Evolutionary conservation across 1,139 yeast genomes (phyloP), one percentile per base, ranked within the genome.

Genomic region (Saccharomyces hybrid): DNA sequence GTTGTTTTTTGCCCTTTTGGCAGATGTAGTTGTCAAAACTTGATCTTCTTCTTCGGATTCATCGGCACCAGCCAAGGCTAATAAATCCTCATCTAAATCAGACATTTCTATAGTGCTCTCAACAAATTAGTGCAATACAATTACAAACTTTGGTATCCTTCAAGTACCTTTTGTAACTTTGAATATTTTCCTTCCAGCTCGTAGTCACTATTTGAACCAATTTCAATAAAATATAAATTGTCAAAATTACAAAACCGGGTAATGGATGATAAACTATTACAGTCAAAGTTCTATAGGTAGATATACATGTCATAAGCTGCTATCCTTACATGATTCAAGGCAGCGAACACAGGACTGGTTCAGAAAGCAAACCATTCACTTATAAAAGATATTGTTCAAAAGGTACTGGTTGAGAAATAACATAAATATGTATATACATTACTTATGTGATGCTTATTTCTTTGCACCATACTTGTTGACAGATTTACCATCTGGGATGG

Each of bases 401-500:
- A 38, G 11, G 5, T 11, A 9, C 9, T 46, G 23, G 7, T 20
- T 28, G 5, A 9, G 29, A 42, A 2, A 29, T 14, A 11, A 44
- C 11, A 27, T 32, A 34, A 11, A 20, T 27, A 13, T 14, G 29
- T 26, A 23, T 38, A 25, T 20, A 46, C 46, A 32, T 23, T 48
- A 41, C 34, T 16, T 26, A 38, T 3, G 23, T 38, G 26, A 38
- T 38, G n/a, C 28, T 58, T 64, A 70, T 67, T 71, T 71, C 77
- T 84, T 85, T 53, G 89, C 84, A 68, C 96, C 96, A 69, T 88
- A 88, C 71, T 79, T 85, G 68, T 88, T 84, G 51, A 86, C 93
- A 55, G 88, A 76, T 76, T 91, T 93, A 71, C 99, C 98, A 71
- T 93, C 99, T 58, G 98, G 99, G 64, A 93, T 90, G 61, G 96